Evolutionary conservation across 495 filamentous ascomycete species (phyloP).

Genomic region (Aspergillus sclerotiicarbonarius): DNA sequence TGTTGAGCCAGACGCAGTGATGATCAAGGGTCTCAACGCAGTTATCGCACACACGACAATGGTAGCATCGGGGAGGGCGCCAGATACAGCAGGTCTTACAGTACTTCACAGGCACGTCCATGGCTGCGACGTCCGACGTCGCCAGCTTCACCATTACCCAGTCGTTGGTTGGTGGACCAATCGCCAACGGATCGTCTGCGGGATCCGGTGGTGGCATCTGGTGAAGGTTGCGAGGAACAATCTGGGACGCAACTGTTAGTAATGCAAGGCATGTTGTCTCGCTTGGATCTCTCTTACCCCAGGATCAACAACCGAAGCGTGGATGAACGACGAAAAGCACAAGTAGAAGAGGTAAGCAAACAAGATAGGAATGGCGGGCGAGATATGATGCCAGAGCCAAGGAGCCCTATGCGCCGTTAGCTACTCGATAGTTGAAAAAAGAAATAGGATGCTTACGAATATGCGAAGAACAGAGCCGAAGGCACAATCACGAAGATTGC

Average conservation of each 20-base stretch:
- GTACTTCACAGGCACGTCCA: conserved; percentile 97
- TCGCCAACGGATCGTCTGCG: conserved; percentile 70
- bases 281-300: conserved; percentile 58
- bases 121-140: conserved; percentile 68
- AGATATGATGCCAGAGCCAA: conserved; percentile 88
- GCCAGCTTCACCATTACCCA: conserved; percentile 87
- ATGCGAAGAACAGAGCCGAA: conserved; percentile 75
- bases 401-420: conserved; percentile 54
- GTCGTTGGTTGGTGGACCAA: conserved; percentile 82
- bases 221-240: conserved; percentile 81
- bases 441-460: conserved; percentile 54
- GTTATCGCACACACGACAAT: conserved; percentile 95
- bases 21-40: conserved; percentile 98
- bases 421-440: neutral
- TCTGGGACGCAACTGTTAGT: conserved; percentile 44
- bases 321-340: conserved; percentile 88
- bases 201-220: conserved; percentile 54
- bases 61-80: conserved; percentile 92
- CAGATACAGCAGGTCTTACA: conserved; percentile 96
- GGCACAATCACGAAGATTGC: conserved; percentile 76
- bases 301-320: conserved; percentile 87
- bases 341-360: conserved; percentile 90
- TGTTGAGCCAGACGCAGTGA: conserved; percentile 99
- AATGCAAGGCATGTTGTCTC: conserved; percentile 16
- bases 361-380: conserved; percentile 84